Base-by-base conservation (phyloP, 129 eudicot species). In the Mikania micrantha region DNA sequence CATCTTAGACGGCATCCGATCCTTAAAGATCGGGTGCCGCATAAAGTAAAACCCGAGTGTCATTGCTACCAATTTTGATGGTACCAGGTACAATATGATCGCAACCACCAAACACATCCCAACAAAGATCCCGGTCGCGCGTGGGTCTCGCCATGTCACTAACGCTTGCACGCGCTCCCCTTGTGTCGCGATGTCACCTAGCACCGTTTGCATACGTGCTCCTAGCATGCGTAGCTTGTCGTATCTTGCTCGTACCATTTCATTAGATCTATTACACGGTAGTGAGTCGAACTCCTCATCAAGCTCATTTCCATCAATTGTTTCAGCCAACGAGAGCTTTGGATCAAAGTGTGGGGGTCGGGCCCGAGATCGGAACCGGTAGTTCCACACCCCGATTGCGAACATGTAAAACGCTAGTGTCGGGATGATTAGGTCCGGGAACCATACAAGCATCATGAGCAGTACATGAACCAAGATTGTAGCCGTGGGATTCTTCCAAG, bases 121-220 rank as follows among this genome's bases (percentile, higher is more conserved):
- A 0, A 88, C 83, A 64, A 93, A 93, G 19, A 93, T 93, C 69
- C 95, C 98, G 4, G 98, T 93, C 53, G 92, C 98, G n/a, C 90
- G 87, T 25, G 98, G 98, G 66, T 93, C 98, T 8, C 86, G 72
- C 98, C 98, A 93, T 4, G 96, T 86, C 64, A 93, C 90, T 75
- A 93, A 69, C 0, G 98, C 91, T 31, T 93, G 96, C 54, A 77
- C 79, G 1, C 98, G 82, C 60, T 93, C 98, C 2, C 95, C 95
- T 76, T 88, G 98, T 35, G 98, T 86, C 16, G 98, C 96, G 0
- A 93, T 32, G 48, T 88, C 96, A 0, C 96, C 98, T 79, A 93
- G 17, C 24, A 88, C 70, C 0, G 76, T 81, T 13, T 93, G 98
- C 11, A 86, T 91, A 12, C 96, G 96, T 28, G 95, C 87, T 39